Conservation (phyloP, 2,329 filamentous ascomycete species). For the Mycocentrospora acerina region DNA sequence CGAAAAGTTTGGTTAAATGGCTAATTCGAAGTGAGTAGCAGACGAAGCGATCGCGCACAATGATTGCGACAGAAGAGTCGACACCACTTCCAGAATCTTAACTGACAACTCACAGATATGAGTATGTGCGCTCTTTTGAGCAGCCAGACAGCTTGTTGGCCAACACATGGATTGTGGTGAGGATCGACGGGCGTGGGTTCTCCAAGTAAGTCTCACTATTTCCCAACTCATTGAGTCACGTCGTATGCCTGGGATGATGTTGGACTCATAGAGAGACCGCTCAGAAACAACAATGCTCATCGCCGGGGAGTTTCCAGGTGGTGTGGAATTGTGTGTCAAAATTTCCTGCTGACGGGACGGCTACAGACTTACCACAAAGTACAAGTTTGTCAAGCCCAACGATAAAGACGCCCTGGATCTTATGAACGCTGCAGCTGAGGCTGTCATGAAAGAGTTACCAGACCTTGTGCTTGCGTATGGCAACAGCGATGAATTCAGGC, state of each 20-base stretch:
- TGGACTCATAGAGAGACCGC: too few relatives aligned
- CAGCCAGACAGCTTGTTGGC: conserved; percentile 76
- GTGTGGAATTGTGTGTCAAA: too few relatives aligned
- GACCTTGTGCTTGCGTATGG: conserved; percentile 90
- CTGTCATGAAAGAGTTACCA: conserved; percentile 78
- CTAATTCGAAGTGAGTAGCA: conserved; percentile 27
- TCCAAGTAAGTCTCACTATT: conserved; percentile 66
- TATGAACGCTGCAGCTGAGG: conserved; percentile 91
- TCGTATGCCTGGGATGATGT: too few relatives aligned
- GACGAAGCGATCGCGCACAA: too few relatives aligned
- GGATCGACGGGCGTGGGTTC: conserved; percentile 92
- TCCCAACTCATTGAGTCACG: neutral
- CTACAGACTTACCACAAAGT: conserved; percentile 79
- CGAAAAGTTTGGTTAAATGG: conserved; percentile 14
- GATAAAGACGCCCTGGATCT: conserved; percentile 82
- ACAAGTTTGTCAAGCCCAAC: conserved; percentile 89
- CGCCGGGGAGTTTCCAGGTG: too few relatives aligned
- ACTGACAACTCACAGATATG: conserved; percentile 63
- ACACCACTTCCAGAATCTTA: too few relatives aligned
- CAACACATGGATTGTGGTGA: conserved; percentile 94
- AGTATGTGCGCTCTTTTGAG: conserved; percentile 92
- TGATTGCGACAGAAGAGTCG: too few relatives aligned
- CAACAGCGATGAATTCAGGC: conserved; percentile 91
- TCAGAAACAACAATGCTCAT: too few relatives aligned
- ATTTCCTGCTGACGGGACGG: too few relatives aligned